A percentile compares a stretch with the other conserved stretches of the same genome.
phyloP scores from a whole-genome alignment of 2,329 filamentous ascomycete species.

The Colletotrichum shisoi region DNA sequence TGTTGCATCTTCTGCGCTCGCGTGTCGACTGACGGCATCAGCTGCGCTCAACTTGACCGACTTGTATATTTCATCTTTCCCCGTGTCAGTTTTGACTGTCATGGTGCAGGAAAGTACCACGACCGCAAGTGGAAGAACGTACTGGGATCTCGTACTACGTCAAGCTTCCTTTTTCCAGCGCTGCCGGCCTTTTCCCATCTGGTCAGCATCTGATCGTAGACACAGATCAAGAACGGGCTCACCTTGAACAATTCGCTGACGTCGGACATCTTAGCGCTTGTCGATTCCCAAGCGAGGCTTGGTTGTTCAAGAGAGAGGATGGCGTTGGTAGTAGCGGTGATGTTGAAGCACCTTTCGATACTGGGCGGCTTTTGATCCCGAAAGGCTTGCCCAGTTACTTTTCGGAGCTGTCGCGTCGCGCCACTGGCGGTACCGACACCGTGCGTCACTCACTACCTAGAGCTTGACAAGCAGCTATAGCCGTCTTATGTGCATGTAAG shows the following conservation, averaged over 20 bases:
- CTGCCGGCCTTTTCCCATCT: conserved; percentile 53
- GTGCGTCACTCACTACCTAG: too few species aligned
- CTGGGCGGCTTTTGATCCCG: not conserved
- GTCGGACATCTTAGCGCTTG: conserved; percentile 56
- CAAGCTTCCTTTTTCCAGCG: conserved; percentile 69
- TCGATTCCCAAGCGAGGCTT: not conserved
- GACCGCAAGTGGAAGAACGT: conserved; percentile 43
- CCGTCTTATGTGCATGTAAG: not conserved
- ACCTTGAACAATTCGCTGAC: conserved; percentile 69
- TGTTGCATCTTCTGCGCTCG: conserved; percentile 56
- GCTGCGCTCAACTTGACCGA: conserved; percentile 62
- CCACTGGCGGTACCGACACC: not conserved
- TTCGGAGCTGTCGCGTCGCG: not conserved
- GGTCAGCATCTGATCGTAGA: conserved; percentile 35
- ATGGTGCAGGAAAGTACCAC: not conserved
- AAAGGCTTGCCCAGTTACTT: not conserved
- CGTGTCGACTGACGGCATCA: conserved; percentile 54
- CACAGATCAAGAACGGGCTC: conserved; percentile 35
- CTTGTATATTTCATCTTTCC: conserved; percentile 69
- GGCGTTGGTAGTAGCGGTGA: not conserved
- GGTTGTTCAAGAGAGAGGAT: not conserved
- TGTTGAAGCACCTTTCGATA: not conserved
- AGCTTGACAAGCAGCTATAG: not conserved
- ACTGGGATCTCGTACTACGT: conserved; percentile 70
- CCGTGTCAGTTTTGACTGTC: not conserved